Percentiles rank a stretch among this genome's conserved stretches.
These are phyloP conservation scores for Naematelia aurantialba DNA, from an alignment of 768 basidiomycete genomes.

Conservation along the genomic window DNA sequence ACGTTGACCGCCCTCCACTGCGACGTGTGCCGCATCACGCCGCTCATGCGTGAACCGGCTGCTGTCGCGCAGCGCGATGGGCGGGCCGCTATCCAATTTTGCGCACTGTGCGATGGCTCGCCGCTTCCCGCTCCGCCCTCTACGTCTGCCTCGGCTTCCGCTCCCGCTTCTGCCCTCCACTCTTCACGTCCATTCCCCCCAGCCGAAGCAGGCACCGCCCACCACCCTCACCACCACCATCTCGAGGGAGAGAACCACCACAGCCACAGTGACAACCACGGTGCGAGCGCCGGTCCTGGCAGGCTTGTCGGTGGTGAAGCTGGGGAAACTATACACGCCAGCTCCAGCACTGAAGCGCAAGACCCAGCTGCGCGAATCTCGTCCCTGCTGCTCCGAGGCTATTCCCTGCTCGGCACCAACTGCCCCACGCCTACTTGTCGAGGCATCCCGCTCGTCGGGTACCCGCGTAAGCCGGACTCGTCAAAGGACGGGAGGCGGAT, in stretches of 20 bases:
- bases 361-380: slow-evolving; percentile 35
- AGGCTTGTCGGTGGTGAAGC: no score
- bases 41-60: slow-evolving; percentile 46
- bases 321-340: no score
- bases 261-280: not conserved
- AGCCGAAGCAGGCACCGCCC: not conserved
- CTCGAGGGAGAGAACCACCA: not conserved
- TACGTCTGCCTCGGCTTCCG: not conserved
- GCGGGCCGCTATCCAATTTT: slow-evolving; percentile 43
- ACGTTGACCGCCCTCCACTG: slow-evolving; percentile 48
- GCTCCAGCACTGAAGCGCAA: slow-evolving; percentile 17
- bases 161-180: not conserved
- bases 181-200: not conserved
- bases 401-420: slow-evolving; percentile 37
- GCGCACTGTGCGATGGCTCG: slow-evolving; percentile 47
- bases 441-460: slow-evolving; percentile 47
- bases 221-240: not conserved
- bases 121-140: slow-evolving; percentile 18
- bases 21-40: slow-evolving; percentile 36
- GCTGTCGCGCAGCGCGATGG: slow-evolving; percentile 25
- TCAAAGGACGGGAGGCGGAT: slow-evolving; percentile 29
- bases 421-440: slow-evolving; percentile 36
- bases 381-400: slow-evolving; percentile 39
- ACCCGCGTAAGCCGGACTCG: slow-evolving; percentile 34
- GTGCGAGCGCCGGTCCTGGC: no score